Conservation (phyloP, 108 stramenopile species). For the Discostella pseudostelligera region DNA sequence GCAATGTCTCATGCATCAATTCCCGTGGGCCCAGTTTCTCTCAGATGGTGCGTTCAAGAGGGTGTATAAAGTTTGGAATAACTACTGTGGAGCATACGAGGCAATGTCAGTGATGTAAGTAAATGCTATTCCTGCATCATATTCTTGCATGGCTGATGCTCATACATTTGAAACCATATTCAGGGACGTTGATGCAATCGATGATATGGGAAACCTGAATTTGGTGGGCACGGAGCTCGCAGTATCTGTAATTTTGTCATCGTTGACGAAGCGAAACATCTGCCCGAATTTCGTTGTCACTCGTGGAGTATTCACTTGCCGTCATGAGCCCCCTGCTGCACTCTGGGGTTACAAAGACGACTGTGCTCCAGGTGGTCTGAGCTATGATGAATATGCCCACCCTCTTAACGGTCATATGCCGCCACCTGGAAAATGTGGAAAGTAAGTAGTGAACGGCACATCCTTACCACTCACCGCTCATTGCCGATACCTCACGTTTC, state of each 20-base stretch:
- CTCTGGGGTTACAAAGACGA: slow-evolving; percentile 69
- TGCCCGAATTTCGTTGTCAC: slow-evolving; percentile 94
- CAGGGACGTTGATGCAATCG: slow-evolving; percentile 74
- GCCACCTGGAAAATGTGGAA: slow-evolving; percentile 28
- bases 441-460: slow-evolving; percentile 8
- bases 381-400: slow-evolving; percentile 24
- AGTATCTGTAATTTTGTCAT: slow-evolving; percentile 78
- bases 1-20: slow-evolving; percentile 52
- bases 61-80: slow-evolving; percentile 84
- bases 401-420: not conserved
- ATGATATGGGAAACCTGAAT: slow-evolving; percentile 57
- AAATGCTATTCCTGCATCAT: not conserved
- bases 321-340: slow-evolving; percentile 56
- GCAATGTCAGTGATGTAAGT: slow-evolving; percentile 91
- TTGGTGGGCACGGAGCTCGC: slow-evolving; percentile 87
- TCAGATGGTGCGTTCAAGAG: slow-evolving; percentile 92
- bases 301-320: slow-evolving; percentile 73
- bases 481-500: not conserved
- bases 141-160: not conserved
- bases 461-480: not conserved
- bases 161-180: slow-evolving; percentile 9
- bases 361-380: slow-evolving; percentile 59
- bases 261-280: slow-evolving; percentile 79
- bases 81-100: slow-evolving; percentile 46
- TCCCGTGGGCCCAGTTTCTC: slow-evolving; percentile 81